Percentiles rank a stretch among this genome's conserved stretches.
Conservation (phyloP, 768 basidiomycete species). For the Leccinum subtestaceum region DNA sequence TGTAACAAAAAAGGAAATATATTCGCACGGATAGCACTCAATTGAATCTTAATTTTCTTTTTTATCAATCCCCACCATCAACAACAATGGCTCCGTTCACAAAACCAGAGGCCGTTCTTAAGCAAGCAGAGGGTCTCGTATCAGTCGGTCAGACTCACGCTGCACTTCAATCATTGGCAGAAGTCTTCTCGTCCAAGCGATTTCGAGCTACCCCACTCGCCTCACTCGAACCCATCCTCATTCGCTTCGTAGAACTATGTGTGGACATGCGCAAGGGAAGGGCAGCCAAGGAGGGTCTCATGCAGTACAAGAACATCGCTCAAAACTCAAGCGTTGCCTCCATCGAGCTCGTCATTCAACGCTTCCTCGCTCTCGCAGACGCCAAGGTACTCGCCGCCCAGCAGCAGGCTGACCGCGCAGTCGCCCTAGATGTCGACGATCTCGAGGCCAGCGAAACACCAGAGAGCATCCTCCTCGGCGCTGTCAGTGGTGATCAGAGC, state of each 20-base stretch:
- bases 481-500: background rate
- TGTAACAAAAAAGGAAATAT: constrained; percentile 29
- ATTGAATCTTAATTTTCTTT: background rate
- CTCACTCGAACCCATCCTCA: constrained; percentile 92
- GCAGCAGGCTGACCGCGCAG: background rate
- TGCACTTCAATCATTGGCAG: constrained; percentile 84
- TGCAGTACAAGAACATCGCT: constrained; percentile 70
- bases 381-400: background rate
- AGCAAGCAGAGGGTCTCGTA: constrained; percentile 91
- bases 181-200: constrained; percentile 91
- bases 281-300: constrained; percentile 63
- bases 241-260: constrained; percentile 94
- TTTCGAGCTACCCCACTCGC: constrained; percentile 88
- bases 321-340: constrained; percentile 89
- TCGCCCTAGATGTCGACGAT: constrained; percentile 80
- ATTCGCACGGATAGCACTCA: constrained; percentile 14
- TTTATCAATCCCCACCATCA: background rate
- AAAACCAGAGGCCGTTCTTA: constrained; percentile 87
- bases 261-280: constrained; percentile 93
- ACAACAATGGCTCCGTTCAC: constrained; percentile 73
- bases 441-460: constrained; percentile 68
- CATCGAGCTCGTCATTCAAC: constrained; percentile 55
- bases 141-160: constrained; percentile 89
- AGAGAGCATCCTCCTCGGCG: background rate
- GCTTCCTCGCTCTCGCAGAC: background rate